These are phyloP conservation scores for Aspergillus chevalieri DNA, from an alignment of 2,329 filamentous ascomycete species.

Conservation along the genomic window DNA sequence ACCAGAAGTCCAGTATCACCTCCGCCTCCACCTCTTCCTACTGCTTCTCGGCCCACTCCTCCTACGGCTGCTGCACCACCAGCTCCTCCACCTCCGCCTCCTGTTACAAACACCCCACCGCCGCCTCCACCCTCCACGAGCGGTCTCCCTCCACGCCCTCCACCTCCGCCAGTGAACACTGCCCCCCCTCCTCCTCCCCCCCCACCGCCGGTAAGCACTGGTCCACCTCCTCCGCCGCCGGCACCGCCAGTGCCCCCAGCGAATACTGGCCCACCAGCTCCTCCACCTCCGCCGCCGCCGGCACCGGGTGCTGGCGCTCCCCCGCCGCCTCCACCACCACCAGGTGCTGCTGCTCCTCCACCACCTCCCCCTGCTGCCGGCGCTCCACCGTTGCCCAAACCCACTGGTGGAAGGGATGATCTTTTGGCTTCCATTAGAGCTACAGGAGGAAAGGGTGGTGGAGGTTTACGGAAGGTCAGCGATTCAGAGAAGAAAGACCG, in stretches of 20 bases:
- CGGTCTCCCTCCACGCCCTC: constrained; percentile 30
- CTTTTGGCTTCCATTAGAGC: constrained; percentile 46
- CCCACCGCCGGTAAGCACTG: constrained; percentile 26
- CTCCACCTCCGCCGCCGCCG: constrained; percentile 28
- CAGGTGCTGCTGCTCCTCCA: constrained; percentile 50
- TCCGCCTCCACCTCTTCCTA: constrained; percentile 35
- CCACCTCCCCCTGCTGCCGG: constrained; percentile 34
- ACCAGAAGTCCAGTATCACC: constrained; percentile 33
- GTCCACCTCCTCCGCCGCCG: constrained; percentile 31
- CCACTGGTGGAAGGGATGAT: constrained; percentile 35
- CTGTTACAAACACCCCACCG: constrained; percentile 18
- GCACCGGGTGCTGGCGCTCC: constrained; percentile 23
- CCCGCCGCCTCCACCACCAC: constrained; percentile 39
- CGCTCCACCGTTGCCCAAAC: constrained; percentile 40
- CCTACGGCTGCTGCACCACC: constrained; percentile 44
- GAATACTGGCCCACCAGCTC: constrained; percentile 29
- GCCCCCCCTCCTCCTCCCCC: constrained; percentile 21
- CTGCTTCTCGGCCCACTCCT: constrained; percentile 29
- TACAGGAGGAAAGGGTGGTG: constrained; percentile 49
- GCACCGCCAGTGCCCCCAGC: constrained; percentile 31
- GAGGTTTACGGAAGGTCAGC: constrained; percentile 41
- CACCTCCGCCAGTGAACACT: constrained; percentile 34
- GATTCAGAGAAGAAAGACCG: constrained; percentile 43
- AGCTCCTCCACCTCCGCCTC: constrained; percentile 29
- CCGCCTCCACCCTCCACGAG: constrained; percentile 27